Percentiles rank a stretch among this genome's conserved stretches.
Evolutionary conservation across 768 basidiomycete genomes (phyloP).

Genomic region (Mycena crocata): DNA sequence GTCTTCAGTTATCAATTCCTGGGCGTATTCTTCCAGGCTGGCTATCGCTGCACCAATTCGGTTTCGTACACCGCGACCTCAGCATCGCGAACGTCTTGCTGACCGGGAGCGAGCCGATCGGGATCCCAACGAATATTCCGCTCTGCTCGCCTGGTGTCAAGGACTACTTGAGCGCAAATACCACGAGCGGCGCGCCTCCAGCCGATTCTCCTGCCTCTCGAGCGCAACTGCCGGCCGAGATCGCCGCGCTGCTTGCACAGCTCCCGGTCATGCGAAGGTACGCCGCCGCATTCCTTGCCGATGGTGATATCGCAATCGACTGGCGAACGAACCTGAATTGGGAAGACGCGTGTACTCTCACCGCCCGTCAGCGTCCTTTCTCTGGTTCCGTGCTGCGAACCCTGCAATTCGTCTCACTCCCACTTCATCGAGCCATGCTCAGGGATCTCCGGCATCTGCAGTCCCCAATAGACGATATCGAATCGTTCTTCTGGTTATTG

Average conservation of each 20-base stretch:
- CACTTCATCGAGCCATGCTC: neutral
- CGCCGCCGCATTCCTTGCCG: conserved; percentile 21
- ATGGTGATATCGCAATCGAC: conserved; percentile 28
- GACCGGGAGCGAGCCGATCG: neutral
- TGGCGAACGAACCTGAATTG: conserved; percentile 9
- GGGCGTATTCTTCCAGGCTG: conserved; percentile 16
- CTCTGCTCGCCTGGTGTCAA: too few relatives aligned
- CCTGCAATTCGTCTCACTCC: conserved; percentile 29
- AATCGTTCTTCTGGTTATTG: conserved; percentile 26
- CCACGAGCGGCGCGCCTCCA: too few relatives aligned
- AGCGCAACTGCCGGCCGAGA: neutral
- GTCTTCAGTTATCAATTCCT: too few relatives aligned
- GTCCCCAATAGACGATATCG: conserved; percentile 29
- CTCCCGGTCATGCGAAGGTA: neutral
- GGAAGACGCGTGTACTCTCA: conserved; percentile 3
- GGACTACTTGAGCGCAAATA: too few relatives aligned
- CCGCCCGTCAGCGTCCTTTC: neutral
- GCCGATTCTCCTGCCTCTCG: neutral
- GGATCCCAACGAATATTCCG: neutral
- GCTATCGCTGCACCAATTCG: conserved; percentile 11
- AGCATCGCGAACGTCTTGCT: conserved; percentile 32
- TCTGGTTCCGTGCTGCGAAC: neutral
- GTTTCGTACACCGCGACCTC: conserved; percentile 26
- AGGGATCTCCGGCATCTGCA: conserved; percentile 6
- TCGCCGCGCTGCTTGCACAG: neutral